Conservation (phyloP, 371 early-diverging fungal genomes). For the Mortierella sp. region DNA sequence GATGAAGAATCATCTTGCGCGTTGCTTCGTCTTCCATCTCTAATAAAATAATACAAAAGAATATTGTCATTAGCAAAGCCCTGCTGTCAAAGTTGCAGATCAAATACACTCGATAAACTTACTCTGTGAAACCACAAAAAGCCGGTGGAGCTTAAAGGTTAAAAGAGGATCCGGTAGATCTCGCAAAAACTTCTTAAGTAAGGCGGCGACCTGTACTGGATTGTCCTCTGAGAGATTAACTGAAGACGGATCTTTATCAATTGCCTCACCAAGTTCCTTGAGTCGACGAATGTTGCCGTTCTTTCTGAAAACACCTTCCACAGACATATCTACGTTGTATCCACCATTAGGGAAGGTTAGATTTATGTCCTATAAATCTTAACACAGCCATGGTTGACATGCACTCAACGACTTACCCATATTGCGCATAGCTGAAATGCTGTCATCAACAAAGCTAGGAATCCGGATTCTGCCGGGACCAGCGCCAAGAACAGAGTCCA, state of each 20-base stretch:
- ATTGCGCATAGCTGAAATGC: conserved; percentile 79
- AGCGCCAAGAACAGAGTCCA: conserved; percentile 85
- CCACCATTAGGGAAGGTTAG: neutral
- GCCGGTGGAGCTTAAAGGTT: conserved; percentile 84
- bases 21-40: conserved; percentile 64
- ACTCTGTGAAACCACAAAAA: conserved; percentile 87
- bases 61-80: neutral
- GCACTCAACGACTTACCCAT: conserved; percentile 73
- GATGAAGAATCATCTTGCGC: conserved; percentile 75
- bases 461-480: conserved; percentile 83
- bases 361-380: neutral
- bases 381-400: neutral
- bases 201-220: conserved; percentile 92
- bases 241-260: conserved; percentile 76
- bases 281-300: conserved; percentile 95
- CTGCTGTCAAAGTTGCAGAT: neutral
- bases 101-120: conserved; percentile 30
- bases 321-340: conserved; percentile 78
- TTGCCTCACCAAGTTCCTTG: conserved; percentile 78
- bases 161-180: conserved; percentile 96
- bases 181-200: conserved; percentile 94
- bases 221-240: conserved; percentile 81
- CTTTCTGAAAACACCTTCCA: conserved; percentile 97
- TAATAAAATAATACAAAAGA: conserved; percentile 6
- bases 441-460: conserved; percentile 88